Evolutionary conservation across 2,329 filamentous ascomycete species (phyloP), one percentile per base, ranked within the genome.

Genomic region (Paraphaeosphaeria sporulosa): DNA sequence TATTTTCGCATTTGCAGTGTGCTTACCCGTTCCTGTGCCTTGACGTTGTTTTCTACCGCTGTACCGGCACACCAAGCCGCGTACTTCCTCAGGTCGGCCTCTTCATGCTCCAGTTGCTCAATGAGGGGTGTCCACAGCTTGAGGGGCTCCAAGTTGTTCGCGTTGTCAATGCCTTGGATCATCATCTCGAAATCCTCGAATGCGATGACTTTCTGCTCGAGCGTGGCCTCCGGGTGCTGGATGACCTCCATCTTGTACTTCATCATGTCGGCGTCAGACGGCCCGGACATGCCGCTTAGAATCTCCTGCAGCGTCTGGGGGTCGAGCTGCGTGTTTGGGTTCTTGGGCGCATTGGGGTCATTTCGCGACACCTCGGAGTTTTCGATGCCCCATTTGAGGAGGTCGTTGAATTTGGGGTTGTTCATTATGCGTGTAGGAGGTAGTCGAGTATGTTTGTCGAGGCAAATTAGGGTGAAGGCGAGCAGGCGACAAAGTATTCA

Each of bases 1-100:
- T n/a, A 6, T 12, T n/a, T n/a, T 9, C n/a, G 19, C 27, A 10
- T 27, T 25, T 15, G 15, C 47, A 9, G 51, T 19, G 8, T 17
- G 70, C 81, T 69, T 77, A 84, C 83, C 72, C 87, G 87, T 80
- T 95, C 92, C 81, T 99, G 95, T 53, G 87, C 89, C 75, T 90
- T 90, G 68, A 86, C 85, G 78, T 99, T 98, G 82, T 99, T 99
- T 84, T 98, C 94, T 61, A 99, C 95, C 10, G 95, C 94, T 6
- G 94, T 97, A 53, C 92, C 93, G 60, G 95, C 83, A 81, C 93
- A 97, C 92, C 93, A 97, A n/a, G 93, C 93, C 2, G 94, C 94
- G 86, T 93, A 93, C 70, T 84, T 88, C 65, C 94, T 85, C 72
- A 97, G 82, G 64, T 95, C 91, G 6, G 84, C 75, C 72, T 95